phyloP scores from a whole-genome alignment of 2,329 filamentous ascomycete genomes.

The Sclerotinia minor region DNA sequence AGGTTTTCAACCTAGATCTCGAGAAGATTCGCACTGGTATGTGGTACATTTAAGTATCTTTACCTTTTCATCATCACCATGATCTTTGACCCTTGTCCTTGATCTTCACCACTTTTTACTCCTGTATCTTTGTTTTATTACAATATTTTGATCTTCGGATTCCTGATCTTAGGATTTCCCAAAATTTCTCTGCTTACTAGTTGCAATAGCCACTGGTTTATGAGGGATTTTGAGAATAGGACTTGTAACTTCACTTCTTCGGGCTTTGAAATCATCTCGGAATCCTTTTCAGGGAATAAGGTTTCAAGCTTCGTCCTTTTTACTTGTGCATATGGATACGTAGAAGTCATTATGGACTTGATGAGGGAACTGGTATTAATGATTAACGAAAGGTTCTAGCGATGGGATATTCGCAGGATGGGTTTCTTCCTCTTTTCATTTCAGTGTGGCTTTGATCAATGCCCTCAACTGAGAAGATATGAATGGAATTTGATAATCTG shows the following conservation, averaged over 20 bases:
- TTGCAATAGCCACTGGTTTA: constrained; percentile 6
- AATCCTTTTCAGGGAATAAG: neutral
- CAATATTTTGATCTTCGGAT: constrained; percentile 29
- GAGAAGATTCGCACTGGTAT: constrained; percentile 37
- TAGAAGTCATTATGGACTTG: constrained; percentile 13
- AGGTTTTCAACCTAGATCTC: constrained; percentile 26
- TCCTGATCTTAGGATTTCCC: constrained; percentile 22
- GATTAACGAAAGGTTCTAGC: neutral
- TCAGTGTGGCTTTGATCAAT: neutral
- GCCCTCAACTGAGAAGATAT: neutral
- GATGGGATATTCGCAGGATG: neutral
- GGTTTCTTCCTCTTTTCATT: neutral
- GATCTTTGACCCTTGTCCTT: constrained; percentile 30
- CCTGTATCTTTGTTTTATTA: constrained; percentile 32
- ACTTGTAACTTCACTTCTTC: constrained; percentile 32
- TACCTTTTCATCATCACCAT: neutral
- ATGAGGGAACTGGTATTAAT: neutral
- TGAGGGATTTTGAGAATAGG: constrained; percentile 19
- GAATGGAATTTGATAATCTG: neutral
- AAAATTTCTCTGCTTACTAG: constrained; percentile 1
- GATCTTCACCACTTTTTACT: constrained; percentile 29
- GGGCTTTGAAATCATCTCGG: constrained; percentile 25
- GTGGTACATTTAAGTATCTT: constrained; percentile 41
- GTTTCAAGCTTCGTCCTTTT: constrained; percentile 8
- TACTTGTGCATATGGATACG: neutral